These are phyloP conservation scores for Rhizopus delemar DNA, from an alignment of 371 early-diverging fungal genomes.

Conservation along the genomic window DNA sequence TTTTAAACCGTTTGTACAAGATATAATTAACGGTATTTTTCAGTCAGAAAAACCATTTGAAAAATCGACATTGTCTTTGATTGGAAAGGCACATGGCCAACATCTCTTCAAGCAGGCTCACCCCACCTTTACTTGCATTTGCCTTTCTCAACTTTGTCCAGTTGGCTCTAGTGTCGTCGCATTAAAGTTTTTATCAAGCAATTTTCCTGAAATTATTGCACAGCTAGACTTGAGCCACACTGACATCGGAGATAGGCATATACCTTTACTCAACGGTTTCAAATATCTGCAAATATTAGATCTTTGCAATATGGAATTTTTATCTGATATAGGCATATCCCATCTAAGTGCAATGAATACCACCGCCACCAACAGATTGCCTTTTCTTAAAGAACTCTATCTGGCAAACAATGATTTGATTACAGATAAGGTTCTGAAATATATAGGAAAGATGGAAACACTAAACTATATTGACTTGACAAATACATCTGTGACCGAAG, in stretches of 20 bases:
- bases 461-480: conserved; percentile 12
- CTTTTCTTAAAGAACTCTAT: conserved; percentile 12
- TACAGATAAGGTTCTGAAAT: conserved; percentile 22
- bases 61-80: conserved; percentile 10
- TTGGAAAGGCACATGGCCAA: conserved; percentile 10
- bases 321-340: conserved; percentile 10
- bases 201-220: conserved; percentile 15
- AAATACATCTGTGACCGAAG: conserved; percentile 5
- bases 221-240: conserved; percentile 4
- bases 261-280: conserved; percentile 3
- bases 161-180: not conserved
- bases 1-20: conserved; percentile 16
- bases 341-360: conserved; percentile 5
- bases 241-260: conserved; percentile 10
- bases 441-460: conserved; percentile 9
- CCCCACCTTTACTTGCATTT: not conserved
- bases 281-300: conserved; percentile 12
- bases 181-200: not conserved
- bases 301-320: not conserved
- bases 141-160: not conserved
- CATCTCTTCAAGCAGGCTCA: not conserved
- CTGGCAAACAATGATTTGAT: conserved; percentile 7
- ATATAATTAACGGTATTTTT: conserved; percentile 13
- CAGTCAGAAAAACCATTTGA: conserved; percentile 11
- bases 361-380: conserved; percentile 2